Base-by-base conservation (phyloP, 305 asterid genomes). In the Solanum hybrid region DNA sequence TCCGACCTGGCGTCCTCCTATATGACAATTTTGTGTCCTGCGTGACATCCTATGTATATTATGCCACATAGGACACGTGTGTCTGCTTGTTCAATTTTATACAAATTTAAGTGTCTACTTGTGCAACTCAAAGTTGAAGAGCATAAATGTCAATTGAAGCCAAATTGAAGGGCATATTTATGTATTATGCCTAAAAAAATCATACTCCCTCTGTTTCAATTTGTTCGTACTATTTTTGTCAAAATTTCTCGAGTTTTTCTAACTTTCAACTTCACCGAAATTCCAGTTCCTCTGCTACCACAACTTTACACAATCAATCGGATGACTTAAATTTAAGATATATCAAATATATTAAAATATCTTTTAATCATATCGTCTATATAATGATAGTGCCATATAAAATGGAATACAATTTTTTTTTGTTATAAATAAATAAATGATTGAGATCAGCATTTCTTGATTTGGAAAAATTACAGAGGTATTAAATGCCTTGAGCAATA, bases 301-400 rank as follows among this genome's bases (percentile, higher is more conserved):
- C 22, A 14, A 0, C 22, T 51, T 51, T 51, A 51, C 22, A 51
- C 64, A 16, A 51, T 51, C 64, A 3, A 51, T 51, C 8, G 3
- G 64, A 51, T 6, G 24, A 57, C 69, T 57, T 61, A 61, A 7
- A 61, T 20, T 61, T 61, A 20, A 64, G 5, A 8, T 64, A 64
- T 0, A 3, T 57, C 5, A 18, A 51, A 57, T 18, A 18, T 61
- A 61, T 22, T 0, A 64, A 22, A 22, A 22, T 64, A 64, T 64
- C 2, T 8, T 64, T 64, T 0, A 61, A 22, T 8, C 2, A 0
- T 20, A 0, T 22, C 0, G 2, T 20, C 0, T 61, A 22, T 61
- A 61, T 8, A 61, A 61, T 20, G 11, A 20, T 3, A 61, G 69
- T 57, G 69, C 1, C 71, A 12, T 73, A 73, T 26, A 22, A 79